Evolutionary conservation across 2,329 filamentous ascomycete genomes (phyloP).

Genomic region (Ophiosphaerella herpotricha): DNA sequence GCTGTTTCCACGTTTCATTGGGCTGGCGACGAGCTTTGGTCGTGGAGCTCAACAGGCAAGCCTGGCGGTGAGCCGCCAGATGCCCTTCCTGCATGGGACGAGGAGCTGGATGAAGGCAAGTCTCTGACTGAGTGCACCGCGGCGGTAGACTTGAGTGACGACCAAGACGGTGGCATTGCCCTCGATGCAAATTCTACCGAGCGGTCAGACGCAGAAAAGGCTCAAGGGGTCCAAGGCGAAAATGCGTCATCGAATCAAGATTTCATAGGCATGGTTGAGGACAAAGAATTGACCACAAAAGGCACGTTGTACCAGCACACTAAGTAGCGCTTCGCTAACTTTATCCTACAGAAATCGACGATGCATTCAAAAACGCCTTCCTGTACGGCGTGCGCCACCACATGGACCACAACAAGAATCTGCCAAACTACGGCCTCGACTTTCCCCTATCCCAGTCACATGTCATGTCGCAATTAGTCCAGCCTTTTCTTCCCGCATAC

Average conservation of each 20-base stretch:
- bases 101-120: conserved; percentile 39
- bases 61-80: conserved; percentile 60
- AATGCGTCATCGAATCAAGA: conserved; percentile 37
- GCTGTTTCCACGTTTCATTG: conserved; percentile 70
- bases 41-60: conserved; percentile 61
- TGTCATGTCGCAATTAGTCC: conserved; percentile 66
- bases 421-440: conserved; percentile 60
- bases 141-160: conserved; percentile 46
- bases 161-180: conserved; percentile 55
- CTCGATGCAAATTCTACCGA: conserved; percentile 37
- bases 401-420: conserved; percentile 59
- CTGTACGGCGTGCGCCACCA: conserved; percentile 65
- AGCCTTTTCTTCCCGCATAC: conserved; percentile 67
- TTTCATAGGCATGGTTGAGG: conserved; percentile 47
- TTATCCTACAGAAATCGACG: conserved; percentile 62
- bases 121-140: conserved; percentile 47
- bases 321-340: conserved; percentile 6
- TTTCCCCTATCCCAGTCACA: conserved; percentile 68
- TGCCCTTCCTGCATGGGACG: conserved; percentile 57
- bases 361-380: conserved; percentile 67
- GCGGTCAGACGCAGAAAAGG: conserved; percentile 39
- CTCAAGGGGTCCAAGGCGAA: conserved; percentile 41
- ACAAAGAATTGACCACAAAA: conserved; percentile 61
- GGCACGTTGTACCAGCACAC: conserved; percentile 43
- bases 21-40: conserved; percentile 72